Evolutionary conservation across 192 early-diverging fungal genomes (phyloP).

Genomic region (Allomyces arbusculus): DNA sequence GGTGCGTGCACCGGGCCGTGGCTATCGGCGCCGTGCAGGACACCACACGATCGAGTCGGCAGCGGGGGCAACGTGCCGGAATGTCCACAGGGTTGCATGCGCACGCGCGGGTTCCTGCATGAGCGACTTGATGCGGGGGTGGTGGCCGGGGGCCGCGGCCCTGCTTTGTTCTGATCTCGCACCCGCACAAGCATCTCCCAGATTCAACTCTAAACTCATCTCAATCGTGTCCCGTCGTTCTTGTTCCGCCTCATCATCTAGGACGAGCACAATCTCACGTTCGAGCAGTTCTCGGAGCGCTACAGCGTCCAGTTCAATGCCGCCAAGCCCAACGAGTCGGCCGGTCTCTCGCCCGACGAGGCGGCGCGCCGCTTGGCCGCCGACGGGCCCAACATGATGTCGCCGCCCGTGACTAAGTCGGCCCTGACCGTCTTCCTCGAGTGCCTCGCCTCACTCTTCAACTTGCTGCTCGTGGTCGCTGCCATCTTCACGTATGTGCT

Average conservation of each 20-base stretch:
- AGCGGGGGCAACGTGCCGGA: too few species aligned
- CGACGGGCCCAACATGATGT: constrained; percentile 67
- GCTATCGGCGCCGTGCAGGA: too few species aligned
- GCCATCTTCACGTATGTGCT: constrained; percentile 67
- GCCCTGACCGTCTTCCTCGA: constrained; percentile 54
- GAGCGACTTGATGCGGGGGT: too few species aligned
- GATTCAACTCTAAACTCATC: too few species aligned
- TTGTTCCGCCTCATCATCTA: background rate
- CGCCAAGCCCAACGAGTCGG: constrained; percentile 39
- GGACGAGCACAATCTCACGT: constrained; percentile 41
- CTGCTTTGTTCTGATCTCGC: too few species aligned
- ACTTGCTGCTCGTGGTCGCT: constrained; percentile 63
- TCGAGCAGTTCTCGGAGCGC: constrained; percentile 26
- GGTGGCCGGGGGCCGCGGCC: too few species aligned
- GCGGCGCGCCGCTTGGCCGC: constrained; percentile 40
- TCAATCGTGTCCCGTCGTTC: too few species aligned
- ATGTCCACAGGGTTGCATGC: too few species aligned
- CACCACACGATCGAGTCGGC: too few species aligned
- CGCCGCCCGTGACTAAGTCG: constrained; percentile 67
- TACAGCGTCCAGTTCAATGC: constrained; percentile 27
- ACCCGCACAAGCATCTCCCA: too few species aligned
- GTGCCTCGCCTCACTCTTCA: constrained; percentile 61
- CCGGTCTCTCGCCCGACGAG: constrained; percentile 39
- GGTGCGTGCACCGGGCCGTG: too few species aligned
- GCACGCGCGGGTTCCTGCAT: too few species aligned